phyloP scores from a whole-genome alignment of 148 eudicot genomes.

The Beta vulgaris region DNA sequence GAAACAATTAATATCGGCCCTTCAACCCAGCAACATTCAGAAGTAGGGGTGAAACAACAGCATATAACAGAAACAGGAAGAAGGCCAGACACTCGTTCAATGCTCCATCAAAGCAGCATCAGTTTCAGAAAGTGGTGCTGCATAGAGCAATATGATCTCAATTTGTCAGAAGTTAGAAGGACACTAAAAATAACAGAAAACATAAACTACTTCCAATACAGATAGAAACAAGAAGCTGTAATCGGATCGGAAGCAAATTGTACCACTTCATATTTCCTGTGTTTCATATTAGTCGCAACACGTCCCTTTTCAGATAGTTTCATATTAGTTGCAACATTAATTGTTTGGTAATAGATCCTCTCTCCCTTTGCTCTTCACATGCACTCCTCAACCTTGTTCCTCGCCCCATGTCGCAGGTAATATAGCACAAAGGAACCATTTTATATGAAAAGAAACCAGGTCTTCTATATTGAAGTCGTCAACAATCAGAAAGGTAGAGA shows the following conservation, averaged over 20 bases:
- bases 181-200: neutral
- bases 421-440: neutral
- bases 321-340: no score
- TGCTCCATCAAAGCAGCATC: conserved; percentile 93
- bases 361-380: no score
- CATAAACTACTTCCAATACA: neutral
- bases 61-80: neutral
- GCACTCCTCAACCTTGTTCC: no score
- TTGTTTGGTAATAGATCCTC: no score
- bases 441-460: neutral
- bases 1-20: neutral
- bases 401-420: no score
- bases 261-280: no score
- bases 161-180: conserved; percentile 16
- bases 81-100: conserved; percentile 22
- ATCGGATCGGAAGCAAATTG: neutral
- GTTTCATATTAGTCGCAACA: no score
- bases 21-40: conserved; percentile 13
- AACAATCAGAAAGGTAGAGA: neutral
- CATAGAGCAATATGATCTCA: conserved; percentile 25
- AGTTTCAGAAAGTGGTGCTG: conserved; percentile 94
- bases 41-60: neutral
- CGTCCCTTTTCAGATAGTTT: no score
- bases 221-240: no score
- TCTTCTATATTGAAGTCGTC: neutral